Evolutionary conservation across 768 basidiomycete genomes (phyloP).

Genomic region (Mycena galopus): DNA sequence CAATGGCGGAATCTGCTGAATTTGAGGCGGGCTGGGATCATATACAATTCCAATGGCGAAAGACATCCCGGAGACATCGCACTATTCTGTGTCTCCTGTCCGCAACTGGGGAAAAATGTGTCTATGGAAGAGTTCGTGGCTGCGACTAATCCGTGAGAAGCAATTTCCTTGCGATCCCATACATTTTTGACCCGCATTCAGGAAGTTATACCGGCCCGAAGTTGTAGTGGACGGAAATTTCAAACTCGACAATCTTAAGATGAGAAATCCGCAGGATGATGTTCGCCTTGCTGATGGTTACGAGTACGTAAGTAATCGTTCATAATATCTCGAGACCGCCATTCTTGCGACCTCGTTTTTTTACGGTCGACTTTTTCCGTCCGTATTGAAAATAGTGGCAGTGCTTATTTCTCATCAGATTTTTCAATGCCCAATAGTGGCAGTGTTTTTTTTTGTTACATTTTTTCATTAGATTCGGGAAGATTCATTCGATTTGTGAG

Average conservation of each 20-base stretch:
- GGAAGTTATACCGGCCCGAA: conserved; percentile 30
- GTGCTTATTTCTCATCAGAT: too few species aligned
- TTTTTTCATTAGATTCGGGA: too few species aligned
- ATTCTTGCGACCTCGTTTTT: too few species aligned
- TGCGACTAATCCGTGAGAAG: not conserved
- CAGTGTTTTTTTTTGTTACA: too few species aligned
- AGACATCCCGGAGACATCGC: not conserved
- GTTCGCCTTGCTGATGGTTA: conserved; percentile 44
- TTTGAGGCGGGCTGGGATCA: not conserved
- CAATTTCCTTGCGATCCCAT: not conserved
- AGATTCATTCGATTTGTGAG: too few species aligned
- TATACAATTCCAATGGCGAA: not conserved
- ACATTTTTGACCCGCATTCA: not conserved
- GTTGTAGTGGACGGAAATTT: conserved; percentile 46
- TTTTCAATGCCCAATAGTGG: too few species aligned
- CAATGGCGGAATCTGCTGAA: not conserved
- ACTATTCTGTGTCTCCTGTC: conserved; percentile 2
- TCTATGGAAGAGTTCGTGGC: not conserved
- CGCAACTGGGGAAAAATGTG: conserved; percentile 3
- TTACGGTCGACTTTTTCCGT: too few species aligned
- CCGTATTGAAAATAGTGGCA: too few species aligned
- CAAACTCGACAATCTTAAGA: conserved; percentile 42
- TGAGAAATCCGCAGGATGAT: conserved; percentile 40
- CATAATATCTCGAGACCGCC: too few species aligned
- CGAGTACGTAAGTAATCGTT: too few species aligned